Evolutionary conservation across 2,329 filamentous ascomycete genomes (phyloP).

Genomic region (Fusarium scirpi): DNA sequence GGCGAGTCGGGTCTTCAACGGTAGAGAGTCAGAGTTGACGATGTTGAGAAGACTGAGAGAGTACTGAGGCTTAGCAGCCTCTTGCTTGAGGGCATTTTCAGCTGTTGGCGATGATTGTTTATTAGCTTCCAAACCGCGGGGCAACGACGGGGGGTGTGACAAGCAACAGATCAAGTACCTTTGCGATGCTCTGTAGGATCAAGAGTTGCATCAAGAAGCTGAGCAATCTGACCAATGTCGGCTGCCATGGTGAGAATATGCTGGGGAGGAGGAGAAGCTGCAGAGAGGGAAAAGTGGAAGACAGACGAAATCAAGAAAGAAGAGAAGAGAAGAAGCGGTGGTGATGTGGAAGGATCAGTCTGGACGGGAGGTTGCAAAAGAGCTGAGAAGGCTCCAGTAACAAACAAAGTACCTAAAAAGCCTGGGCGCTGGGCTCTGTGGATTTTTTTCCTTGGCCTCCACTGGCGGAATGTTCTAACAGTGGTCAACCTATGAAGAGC

Average conservation of each 20-base stretch:
- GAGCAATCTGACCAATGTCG: conserved; percentile 73
- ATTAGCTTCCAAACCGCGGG: conserved; percentile 52
- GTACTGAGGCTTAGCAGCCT: conserved; percentile 87
- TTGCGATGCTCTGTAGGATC: conserved; percentile 89
- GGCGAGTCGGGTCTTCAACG: conserved; percentile 83
- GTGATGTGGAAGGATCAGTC: conserved; percentile 37
- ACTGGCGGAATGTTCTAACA: conserved; percentile 16
- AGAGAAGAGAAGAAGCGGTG: conserved; percentile 40
- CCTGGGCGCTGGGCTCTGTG: conserved; percentile 10
- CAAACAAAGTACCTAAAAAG: conserved; percentile 30
- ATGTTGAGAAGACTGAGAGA: conserved; percentile 91
- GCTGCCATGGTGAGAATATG: conserved; percentile 63
- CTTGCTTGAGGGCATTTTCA: conserved; percentile 80
- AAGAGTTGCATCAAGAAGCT: conserved; percentile 90
- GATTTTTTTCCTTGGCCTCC: conserved; percentile 29
- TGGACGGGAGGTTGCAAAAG: conserved; percentile 29
- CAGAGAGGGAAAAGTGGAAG: conserved; percentile 30
- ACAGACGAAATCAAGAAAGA: conserved; percentile 25
- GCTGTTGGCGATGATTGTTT: conserved; percentile 66
- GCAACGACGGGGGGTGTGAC: conserved; percentile 43
- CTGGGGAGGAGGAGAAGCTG: conserved; percentile 6
- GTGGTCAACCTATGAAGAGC: conserved; percentile 15
- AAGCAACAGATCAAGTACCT: conserved; percentile 66
- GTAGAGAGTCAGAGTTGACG: conserved; percentile 79
- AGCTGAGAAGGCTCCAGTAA: conserved; percentile 22